Percentiles rank a stretch among this genome's conserved stretches.
phyloP scores from a whole-genome alignment of 805 yeast genomes.

The Kuraishia floccosa region DNA sequence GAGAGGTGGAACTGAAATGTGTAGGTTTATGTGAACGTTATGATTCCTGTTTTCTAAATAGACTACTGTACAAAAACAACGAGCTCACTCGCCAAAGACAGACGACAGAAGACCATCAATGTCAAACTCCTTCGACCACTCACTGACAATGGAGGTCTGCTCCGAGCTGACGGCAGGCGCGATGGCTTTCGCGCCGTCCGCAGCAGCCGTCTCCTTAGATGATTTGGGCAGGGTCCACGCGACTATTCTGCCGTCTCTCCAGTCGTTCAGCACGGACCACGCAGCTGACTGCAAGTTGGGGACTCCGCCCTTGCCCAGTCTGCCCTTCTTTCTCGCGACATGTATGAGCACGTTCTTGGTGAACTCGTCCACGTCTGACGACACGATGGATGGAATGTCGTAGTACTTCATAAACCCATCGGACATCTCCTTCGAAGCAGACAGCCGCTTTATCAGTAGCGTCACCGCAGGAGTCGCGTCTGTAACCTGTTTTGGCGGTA shows the following conservation, averaged over 20 bases:
- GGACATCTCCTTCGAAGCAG: slow-evolving; percentile 68
- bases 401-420: slow-evolving; percentile 65
- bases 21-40: too few species aligned
- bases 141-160: slow-evolving; percentile 69
- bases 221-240: slow-evolving; percentile 79
- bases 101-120: slow-evolving; percentile 62
- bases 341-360: slow-evolving; percentile 83
- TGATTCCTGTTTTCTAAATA: too few species aligned
- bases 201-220: slow-evolving; percentile 25
- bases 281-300: slow-evolving; percentile 88
- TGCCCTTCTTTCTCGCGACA: slow-evolving; percentile 85
- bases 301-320: slow-evolving; percentile 86
- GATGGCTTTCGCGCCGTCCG: slow-evolving; percentile 23
- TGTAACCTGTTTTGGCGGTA: slow-evolving; percentile 74
- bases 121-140: slow-evolving; percentile 93
- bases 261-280: slow-evolving; percentile 71
- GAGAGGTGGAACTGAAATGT: too few species aligned
- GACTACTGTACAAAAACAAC: neutral
- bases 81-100: neutral
- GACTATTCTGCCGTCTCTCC: slow-evolving; percentile 92
- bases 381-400: slow-evolving; percentile 71
- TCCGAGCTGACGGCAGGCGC: slow-evolving; percentile 34
- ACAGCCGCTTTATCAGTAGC: slow-evolving; percentile 61
- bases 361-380: slow-evolving; percentile 60
- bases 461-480: slow-evolving; percentile 83